Percentiles rank a stretch among this genome's conserved stretches.
Evolutionary conservation across 768 basidiomycete species (phyloP).

Genomic region (Collybia nuda): DNA sequence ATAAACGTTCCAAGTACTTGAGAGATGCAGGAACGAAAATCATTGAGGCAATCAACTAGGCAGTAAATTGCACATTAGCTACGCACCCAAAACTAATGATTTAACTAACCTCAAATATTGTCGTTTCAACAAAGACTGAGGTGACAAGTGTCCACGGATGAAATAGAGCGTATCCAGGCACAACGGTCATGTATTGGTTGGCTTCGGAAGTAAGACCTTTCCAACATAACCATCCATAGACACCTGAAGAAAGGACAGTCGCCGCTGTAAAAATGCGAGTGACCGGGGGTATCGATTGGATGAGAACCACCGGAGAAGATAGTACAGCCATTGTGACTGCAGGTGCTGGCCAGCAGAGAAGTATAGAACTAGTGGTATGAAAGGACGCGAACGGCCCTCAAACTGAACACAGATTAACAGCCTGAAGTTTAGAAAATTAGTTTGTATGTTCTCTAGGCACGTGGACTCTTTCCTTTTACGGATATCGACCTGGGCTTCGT

Average conservation of each 20-base stretch:
- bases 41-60: constrained; percentile 74
- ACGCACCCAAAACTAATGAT: constrained; percentile 1
- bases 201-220: constrained; percentile 34
- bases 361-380: constrained; percentile 10
- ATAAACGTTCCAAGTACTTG: constrained; percentile 90
- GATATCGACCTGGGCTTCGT: not conserved
- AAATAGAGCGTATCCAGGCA: constrained; percentile 80
- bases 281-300: constrained; percentile 74
- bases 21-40: constrained; percentile 79
- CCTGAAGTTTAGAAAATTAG: too few relatives aligned
- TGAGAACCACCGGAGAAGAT: constrained; percentile 65
- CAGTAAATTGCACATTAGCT: constrained; percentile 5
- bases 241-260: constrained; percentile 55
- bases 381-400: constrained; percentile 2
- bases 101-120: constrained; percentile 73
- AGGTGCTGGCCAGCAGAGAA: constrained; percentile 3
- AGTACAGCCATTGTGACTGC: constrained; percentile 65
- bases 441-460: constrained; percentile 16
- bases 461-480: constrained; percentile 18
- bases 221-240: constrained; percentile 70
- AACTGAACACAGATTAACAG: not conserved
- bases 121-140: constrained; percentile 83
- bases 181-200: constrained; percentile 71
- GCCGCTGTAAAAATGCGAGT: constrained; percentile 71
- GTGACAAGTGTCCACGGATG: constrained; percentile 96